Evolutionary conservation across 352 stramenopile genomes (phyloP), one percentile per base, ranked within the genome.

Genomic region (Phytophthora cryptogea): DNA sequence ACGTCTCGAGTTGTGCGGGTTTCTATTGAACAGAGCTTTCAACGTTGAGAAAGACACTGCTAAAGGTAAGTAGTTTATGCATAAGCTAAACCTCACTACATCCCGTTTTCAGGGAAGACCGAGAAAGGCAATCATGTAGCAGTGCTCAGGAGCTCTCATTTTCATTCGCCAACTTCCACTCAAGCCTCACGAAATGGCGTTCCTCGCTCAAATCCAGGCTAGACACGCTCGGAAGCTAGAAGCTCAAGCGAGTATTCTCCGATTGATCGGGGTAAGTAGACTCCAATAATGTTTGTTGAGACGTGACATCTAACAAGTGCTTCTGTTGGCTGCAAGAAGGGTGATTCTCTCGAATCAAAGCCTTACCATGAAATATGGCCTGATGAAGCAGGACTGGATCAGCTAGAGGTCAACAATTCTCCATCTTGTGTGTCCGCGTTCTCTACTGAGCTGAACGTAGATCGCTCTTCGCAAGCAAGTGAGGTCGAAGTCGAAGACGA

Each of bases 261-360:
- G 58, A 36, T 42, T 72, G 28, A 63, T 72, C 10, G 52, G 63
- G 40, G 63, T 68, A 59, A 43, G 46, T 43, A n/a, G n/a, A n/a
- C n/a, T n/a, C n/a, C n/a, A n/a, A n/a, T n/a, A n/a, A n/a, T n/a
- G 8, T 52, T 8, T 54, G 35, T 8, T 32, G 5, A 33, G 6
- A 5, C 13, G 9, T 50, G n/a, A n/a, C n/a, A n/a, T n/a, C n/a
- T 57, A 57, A 48, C 31, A 37, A 41, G 13, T 20, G n/a, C 37
- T 44, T 7, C 17, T 43, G 44, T 33, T 43, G 46, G 23, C 30
- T n/a, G 28, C 9, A 40, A 47, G 48, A 58, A 72, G 64, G 59
- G 53, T 23, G 59, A 62, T 26, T 72, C 64, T 13, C 31, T 68
- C 5, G 47, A 59, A 40, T 53, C 63, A 39, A 56, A 14, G 9